These are phyloP conservation scores for Calonectria hongkongensis DNA, from an alignment of 2,329 filamentous ascomycete species.

Conservation along the genomic window DNA sequence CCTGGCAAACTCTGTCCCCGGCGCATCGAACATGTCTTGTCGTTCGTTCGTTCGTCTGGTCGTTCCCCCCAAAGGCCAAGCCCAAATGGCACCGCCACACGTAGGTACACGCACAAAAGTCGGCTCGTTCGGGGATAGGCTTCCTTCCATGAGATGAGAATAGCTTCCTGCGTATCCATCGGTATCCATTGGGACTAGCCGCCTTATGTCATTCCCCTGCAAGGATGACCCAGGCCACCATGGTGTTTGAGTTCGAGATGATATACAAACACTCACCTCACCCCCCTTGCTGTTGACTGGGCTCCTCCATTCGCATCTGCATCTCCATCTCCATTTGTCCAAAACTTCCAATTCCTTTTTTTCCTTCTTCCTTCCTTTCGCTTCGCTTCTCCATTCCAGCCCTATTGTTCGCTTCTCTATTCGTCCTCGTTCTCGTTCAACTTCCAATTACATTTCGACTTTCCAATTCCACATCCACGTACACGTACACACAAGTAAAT, in stretches of 20 bases:
- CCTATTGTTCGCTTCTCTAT: background rate
- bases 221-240: constrained; percentile 11
- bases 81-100: too few species aligned
- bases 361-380: background rate
- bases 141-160: background rate
- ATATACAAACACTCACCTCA: constrained; percentile 13
- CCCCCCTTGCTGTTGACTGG: background rate
- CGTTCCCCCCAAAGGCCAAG: too few species aligned
- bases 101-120: background rate
- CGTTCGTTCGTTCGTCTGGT: too few species aligned
- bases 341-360: background rate
- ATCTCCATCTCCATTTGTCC: background rate
- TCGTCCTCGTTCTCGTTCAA: background rate
- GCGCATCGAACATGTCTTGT: too few species aligned
- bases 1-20: too few species aligned
- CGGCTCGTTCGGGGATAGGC: background rate
- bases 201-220: constrained; percentile 3
- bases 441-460: background rate
- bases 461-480: too few species aligned
- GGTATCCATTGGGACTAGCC: background rate
- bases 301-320: background rate
- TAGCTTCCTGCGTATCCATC: background rate
- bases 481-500: background rate
- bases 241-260: background rate
- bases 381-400: background rate